These are phyloP conservation scores for Nitzschia sp. DNA, from an alignment of 108 stramenopile genomes.

Conservation along the genomic window DNA sequence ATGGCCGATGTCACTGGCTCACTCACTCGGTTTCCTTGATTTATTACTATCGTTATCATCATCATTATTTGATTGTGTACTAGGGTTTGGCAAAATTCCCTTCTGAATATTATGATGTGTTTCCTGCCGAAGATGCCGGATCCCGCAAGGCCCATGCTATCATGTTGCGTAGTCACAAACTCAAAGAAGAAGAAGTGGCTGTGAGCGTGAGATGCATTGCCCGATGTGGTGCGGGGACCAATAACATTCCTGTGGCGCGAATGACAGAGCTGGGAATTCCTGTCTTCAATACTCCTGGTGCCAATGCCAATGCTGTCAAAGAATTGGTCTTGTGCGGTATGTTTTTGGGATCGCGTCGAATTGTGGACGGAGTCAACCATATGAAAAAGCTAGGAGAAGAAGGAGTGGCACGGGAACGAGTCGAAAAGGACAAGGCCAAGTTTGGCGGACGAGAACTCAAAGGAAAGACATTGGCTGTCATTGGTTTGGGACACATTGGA, in stretches of 20 bases:
- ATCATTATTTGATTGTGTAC: neutral
- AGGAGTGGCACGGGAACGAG: constrained; percentile 60
- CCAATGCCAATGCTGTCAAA: constrained; percentile 84
- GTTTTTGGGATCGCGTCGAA: constrained; percentile 57
- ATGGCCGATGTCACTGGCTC: neutral
- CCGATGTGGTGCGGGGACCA: constrained; percentile 81
- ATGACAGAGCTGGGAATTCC: constrained; percentile 83
- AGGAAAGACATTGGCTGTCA: constrained; percentile 84
- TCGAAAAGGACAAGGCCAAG: constrained; percentile 75
- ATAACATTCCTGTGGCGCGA: constrained; percentile 69
- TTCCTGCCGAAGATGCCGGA: constrained; percentile 31
- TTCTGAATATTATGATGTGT: constrained; percentile 40
- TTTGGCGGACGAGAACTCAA: constrained; percentile 81
- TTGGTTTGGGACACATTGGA: constrained; percentile 87
- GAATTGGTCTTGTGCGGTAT: constrained; percentile 77
- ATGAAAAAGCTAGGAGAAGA: constrained; percentile 64
- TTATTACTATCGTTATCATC: neutral
- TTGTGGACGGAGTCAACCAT: constrained; percentile 72
- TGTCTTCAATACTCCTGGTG: constrained; percentile 90
- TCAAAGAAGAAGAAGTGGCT: constrained; percentile 59
- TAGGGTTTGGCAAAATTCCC: constrained; percentile 44
- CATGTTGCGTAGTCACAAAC: constrained; percentile 70
- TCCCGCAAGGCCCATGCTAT: constrained; percentile 60
- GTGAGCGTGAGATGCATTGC: constrained; percentile 63
- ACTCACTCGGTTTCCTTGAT: neutral